phyloP scores from a whole-genome alignment of 2,329 filamentous ascomycete species.

The Fusarium pilosicola region DNA sequence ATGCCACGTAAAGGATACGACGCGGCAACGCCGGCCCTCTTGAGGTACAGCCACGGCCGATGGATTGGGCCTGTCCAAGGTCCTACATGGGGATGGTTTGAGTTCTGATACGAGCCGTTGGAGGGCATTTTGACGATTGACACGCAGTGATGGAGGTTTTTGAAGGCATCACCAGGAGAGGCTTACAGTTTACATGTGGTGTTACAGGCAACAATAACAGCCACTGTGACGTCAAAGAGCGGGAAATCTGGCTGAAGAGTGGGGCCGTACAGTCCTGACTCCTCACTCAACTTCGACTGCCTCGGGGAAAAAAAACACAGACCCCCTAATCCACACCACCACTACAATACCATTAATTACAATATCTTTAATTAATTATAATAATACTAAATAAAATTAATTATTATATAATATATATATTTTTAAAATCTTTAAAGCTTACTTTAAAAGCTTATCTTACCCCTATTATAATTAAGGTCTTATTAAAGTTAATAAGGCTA shows the following conservation, averaged over 20 bases:
- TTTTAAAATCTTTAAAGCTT: no score
- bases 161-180: constrained; percentile 26
- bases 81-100: constrained; percentile 25
- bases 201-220: constrained; percentile 2
- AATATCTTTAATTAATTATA: no score
- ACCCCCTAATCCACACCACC: no score
- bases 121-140: constrained; percentile 30
- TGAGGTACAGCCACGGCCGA: constrained; percentile 55
- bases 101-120: constrained; percentile 11
- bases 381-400: no score
- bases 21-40: constrained; percentile 57
- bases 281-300: neutral
- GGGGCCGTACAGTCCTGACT: constrained; percentile 1
- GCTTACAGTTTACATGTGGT: neutral
- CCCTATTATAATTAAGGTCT: no score
- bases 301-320: no score
- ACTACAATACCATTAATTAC: no score
- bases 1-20: constrained; percentile 76
- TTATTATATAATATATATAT: no score
- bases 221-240: constrained; percentile 16
- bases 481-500: no score
- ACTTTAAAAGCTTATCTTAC: no score
- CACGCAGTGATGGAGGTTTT: neutral
- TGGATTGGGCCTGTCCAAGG: constrained; percentile 42
- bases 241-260: constrained; percentile 23